Conservation (phyloP, 768 basidiomycete genomes). For the Tulasnella sp. region DNA sequence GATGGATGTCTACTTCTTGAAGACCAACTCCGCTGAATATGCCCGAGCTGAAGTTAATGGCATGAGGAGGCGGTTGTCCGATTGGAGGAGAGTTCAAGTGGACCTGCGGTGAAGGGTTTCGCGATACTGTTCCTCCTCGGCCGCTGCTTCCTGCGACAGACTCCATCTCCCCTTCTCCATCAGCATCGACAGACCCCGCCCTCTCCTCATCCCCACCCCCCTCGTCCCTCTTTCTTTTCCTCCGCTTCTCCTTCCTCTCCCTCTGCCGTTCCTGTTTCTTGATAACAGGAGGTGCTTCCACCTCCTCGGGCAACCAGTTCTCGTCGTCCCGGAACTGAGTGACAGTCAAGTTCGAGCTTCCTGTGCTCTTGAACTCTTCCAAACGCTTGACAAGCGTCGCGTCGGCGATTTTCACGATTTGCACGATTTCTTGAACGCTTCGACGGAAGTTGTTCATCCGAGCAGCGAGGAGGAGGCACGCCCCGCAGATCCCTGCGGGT, state of each 20-base stretch:
- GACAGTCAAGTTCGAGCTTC: constrained; percentile 73
- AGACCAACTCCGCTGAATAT: constrained; percentile 5
- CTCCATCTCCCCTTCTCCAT: background rate
- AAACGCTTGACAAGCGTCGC: constrained; percentile 85
- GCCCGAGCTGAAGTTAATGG: constrained; percentile 2
- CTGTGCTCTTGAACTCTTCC: constrained; percentile 88
- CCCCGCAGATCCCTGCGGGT: constrained; percentile 96
- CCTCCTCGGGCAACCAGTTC: constrained; percentile 75
- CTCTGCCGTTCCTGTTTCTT: constrained; percentile 36
- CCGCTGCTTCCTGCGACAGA: background rate
- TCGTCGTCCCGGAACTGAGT: constrained; percentile 73
- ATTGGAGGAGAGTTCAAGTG: background rate
- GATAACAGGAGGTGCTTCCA: constrained; percentile 83
- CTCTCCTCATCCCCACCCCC: constrained; percentile 8
- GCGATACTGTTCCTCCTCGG: background rate
- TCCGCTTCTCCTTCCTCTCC: constrained; percentile 8
- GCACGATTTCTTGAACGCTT: constrained; percentile 89
- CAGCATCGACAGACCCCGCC: background rate
- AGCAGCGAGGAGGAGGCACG: constrained; percentile 86
- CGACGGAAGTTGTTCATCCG: constrained; percentile 97
- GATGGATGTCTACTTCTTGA: background rate
- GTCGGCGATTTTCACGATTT: constrained; percentile 98
- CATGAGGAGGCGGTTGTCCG: background rate
- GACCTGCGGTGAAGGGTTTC: background rate
- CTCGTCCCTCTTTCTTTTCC: constrained; percentile 7